Evolutionary conservation across 345 rosid genomes (phyloP).

Genomic region (Barbarea vulgaris): DNA sequence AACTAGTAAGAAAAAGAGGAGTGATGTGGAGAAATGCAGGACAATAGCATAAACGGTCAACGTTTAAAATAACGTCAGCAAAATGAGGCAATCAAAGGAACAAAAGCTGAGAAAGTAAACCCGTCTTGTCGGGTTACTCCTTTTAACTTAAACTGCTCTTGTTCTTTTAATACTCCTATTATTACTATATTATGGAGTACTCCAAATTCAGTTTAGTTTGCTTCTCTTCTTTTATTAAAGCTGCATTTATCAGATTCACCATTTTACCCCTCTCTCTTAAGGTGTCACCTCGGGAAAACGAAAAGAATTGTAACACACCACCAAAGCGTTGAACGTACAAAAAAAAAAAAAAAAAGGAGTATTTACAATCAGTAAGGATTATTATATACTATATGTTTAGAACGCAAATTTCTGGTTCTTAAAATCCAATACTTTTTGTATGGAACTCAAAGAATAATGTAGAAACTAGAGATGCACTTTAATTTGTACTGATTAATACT

Average conservation of each 20-base stretch:
- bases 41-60: constrained; percentile 26
- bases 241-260: not conserved
- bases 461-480: not conserved
- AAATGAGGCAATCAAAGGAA: constrained; percentile 41
- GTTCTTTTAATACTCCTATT: no score
- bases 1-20: not conserved
- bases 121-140: constrained; percentile 39
- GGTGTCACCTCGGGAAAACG: not conserved
- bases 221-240: constrained; percentile 18
- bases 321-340: no score
- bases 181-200: not conserved
- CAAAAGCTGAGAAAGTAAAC: constrained; percentile 30
- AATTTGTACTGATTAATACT: not conserved
- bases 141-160: not conserved
- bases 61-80: constrained; percentile 37
- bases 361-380: not conserved
- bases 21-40: not conserved
- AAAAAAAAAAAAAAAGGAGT: no score
- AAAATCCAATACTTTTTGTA: no score
- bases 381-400: no score
- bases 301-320: no score
- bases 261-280: not conserved
- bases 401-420: no score
- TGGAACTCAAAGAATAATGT: not conserved
- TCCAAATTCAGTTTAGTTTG: not conserved